Evolutionary conservation across 495 filamentous ascomycete species (phyloP), one percentile per base, ranked within the genome.

Genomic region (Aspergillus sclerotioniger): DNA sequence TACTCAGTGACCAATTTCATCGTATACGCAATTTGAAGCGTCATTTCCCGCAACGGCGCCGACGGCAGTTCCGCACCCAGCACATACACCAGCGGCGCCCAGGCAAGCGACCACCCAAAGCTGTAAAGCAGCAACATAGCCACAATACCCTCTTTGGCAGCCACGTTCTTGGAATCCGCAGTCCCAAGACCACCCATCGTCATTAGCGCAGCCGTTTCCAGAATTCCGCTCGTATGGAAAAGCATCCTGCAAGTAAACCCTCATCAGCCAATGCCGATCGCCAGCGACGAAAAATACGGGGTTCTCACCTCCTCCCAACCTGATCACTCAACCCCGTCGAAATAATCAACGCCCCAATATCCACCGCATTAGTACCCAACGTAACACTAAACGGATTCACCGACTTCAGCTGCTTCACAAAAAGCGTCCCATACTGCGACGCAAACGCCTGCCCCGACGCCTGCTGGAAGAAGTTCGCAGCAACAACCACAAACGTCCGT

Each of bases 401-500:
- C 25, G 46, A 41, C 19, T 41, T 47, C 17, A 56, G 15, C 17
- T 51, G 21, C 41, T 52, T 55, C 19, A 56, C 41, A 21, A 52
- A 57, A 6, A 57, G 17, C n/a, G 49, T 49, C 0, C 59, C 54
- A 45, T 61, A 57, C 48, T 61, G 58, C 10, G 53, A 56, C 0
- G 48, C 13, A 21, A 61, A 61, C 17, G 58, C 53, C 51, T 61
- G 58, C 1, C 58, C 58, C 32, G 58, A 56, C 3, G 47, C 47
- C 33, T 61, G 58, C 39, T 61, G 53, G 21, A 61, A 61, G 41
- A 61, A 61, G 39, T 56, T 61, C 35, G 51, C 53, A 8, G 53
- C 53, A 31, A 39, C 35, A n/a, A 56, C 58, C 1, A 61, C 31
- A n/a, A 51, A 31, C 7, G 58, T 61, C 5, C 58, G 53, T 47